Evolutionary conservation across 148 eudicot species (phyloP).

Genomic region (Rhododendron mucronatum): DNA sequence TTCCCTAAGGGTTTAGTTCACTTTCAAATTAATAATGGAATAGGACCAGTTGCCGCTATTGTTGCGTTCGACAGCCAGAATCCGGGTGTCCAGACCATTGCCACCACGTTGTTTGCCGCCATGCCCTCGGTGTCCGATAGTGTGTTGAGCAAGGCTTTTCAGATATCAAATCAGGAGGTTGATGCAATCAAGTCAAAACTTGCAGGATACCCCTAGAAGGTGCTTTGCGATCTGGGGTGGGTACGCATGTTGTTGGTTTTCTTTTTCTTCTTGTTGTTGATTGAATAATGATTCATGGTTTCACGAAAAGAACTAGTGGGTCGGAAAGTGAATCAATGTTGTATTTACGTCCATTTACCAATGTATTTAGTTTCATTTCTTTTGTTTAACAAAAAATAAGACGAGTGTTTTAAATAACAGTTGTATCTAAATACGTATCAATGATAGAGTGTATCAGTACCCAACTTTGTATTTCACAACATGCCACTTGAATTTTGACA

Average conservation of each 20-base stretch:
- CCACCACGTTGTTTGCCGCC: conserved; percentile 11
- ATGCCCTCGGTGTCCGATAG: conserved; percentile 7
- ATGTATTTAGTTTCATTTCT: no score
- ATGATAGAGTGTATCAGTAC: no score
- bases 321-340: no score
- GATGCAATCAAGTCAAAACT: conserved; percentile 9
- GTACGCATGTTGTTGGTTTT: conserved; percentile 10
- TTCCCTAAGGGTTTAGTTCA: conserved; percentile 40
- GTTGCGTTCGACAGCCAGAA: conserved; percentile 42
- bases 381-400: no score
- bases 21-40: conserved; percentile 39
- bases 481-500: no score
- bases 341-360: no score
- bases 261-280: neutral
- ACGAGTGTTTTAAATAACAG: no score
- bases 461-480: no score
- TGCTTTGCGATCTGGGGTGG: neutral
- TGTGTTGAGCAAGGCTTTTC: conserved; percentile 19
- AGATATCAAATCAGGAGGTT: neutral
- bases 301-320: no score
- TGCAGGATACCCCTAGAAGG: neutral
- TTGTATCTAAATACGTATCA: no score
- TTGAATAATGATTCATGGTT: neutral
- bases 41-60: conserved; percentile 21
- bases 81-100: conserved; percentile 12